Percentiles rank a stretch among this genome's conserved stretches.
Evolutionary conservation across 805 yeast species (phyloP).

Genomic region (Saturnispora sanitii): DNA sequence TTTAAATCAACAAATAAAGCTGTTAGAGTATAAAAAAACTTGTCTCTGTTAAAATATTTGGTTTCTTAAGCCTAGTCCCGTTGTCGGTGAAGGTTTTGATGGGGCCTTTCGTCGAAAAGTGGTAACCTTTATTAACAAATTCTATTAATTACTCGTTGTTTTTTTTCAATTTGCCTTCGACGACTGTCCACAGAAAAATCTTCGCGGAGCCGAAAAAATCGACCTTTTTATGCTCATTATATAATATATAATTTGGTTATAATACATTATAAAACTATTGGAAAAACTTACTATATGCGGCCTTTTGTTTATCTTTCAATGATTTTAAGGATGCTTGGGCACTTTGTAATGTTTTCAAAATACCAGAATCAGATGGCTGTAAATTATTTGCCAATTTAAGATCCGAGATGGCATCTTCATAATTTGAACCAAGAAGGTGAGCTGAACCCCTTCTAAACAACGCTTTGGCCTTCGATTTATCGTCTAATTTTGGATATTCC

Average conservation of each 20-base stretch:
- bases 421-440: conserved; percentile 49
- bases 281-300: conserved; percentile 67
- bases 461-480: conserved; percentile 73
- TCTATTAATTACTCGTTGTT: neutral
- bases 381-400: conserved; percentile 54
- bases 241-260: neutral
- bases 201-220: conserved; percentile 7
- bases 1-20: conserved; percentile 3
- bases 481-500: conserved; percentile 48
- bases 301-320: conserved; percentile 60
- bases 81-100: neutral
- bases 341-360: conserved; percentile 51
- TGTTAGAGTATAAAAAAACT: neutral
- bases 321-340: conserved; percentile 42
- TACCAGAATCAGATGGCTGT: conserved; percentile 66
- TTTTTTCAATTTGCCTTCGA: conserved; percentile 6
- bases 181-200: conserved; percentile 1
- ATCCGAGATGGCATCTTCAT: conserved; percentile 57
- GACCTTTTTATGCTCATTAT: neutral
- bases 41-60: conserved; percentile 1
- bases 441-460: conserved; percentile 80
- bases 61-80: neutral
- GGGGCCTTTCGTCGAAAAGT: conserved; percentile 2
- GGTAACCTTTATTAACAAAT: neutral
- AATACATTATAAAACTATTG: neutral